Evolutionary conservation across 169 alveolate genomes (phyloP), one percentile per base, ranked within the genome.

Genomic region (Plasmodium yoelii): DNA sequence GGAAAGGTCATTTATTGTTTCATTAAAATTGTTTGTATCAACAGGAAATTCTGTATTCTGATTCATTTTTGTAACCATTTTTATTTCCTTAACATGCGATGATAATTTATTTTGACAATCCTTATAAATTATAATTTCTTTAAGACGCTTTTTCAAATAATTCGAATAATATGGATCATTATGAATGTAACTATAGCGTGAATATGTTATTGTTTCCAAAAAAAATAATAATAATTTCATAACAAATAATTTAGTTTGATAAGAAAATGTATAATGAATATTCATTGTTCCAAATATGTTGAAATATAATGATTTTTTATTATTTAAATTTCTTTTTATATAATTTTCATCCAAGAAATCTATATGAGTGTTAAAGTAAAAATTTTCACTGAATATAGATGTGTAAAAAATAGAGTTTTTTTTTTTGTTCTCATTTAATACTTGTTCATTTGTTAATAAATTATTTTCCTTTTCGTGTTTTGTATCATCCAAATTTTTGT

Each of bases 201-300:
- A 86, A 5, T 34, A 18, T 49, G 71, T 57, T 26, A 86, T 51
- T 7, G 19, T 46, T 46, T 70, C 71, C 49, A 86, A 70, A 71
- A 86, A 86, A 10, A 47, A 71, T 42, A 69, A 68, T 44, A 86
- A 57, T 28, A 86, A 55, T 69, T 60, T 86, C 87, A 86, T 86
- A 15, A 24, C 70, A 13, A 86, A 70, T 42, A 28, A 10, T 86
- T 70, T 86, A 4, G 91, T 86, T 13, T 86, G 47, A 34, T 44
- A n/a, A 1, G 91, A 68, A 53, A 86, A 86, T 7, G 60, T 70
- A 42, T 44, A 69, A 57, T 86, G 87, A 46, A 19, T 86, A 57
- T 24, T 69, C 22, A 53, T 44, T 22, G 46, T 55, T 86, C 56
- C 51, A 34, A 86, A 86, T 34, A 86, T 75, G 46, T 86, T 65